These are phyloP conservation scores for Atkinsonella texensis DNA, from an alignment of 2,329 filamentous ascomycete genomes.

Conservation along the genomic window DNA sequence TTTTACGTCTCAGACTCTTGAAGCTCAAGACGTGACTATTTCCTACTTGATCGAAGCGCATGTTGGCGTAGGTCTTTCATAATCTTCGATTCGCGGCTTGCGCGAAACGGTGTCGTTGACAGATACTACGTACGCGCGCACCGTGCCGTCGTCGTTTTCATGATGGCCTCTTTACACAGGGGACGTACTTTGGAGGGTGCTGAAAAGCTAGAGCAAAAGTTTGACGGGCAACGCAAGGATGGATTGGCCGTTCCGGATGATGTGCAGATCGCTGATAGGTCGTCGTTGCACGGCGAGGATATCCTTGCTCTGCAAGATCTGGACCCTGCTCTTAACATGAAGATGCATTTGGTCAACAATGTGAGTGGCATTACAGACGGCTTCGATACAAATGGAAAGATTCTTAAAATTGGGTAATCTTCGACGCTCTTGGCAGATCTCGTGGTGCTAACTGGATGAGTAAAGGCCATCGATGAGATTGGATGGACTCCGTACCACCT, in stretches of 20 bases:
- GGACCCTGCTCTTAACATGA: conserved; percentile 50
- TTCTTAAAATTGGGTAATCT: not conserved
- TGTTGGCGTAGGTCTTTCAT: no score
- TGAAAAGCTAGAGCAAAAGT: conserved; percentile 9
- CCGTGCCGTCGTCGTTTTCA: not conserved
- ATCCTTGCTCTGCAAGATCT: conserved; percentile 44
- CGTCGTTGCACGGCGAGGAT: conserved; percentile 27
- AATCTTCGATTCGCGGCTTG: no score
- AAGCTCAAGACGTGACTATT: no score
- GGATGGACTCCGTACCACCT: conserved; percentile 47
- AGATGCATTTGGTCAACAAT: conserved; percentile 60
- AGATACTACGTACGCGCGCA: not conserved
- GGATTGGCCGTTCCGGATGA: conserved; percentile 1
- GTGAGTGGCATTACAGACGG: conserved; percentile 23
- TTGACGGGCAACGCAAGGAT: conserved; percentile 1
- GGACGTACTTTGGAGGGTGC: conserved; percentile 5
- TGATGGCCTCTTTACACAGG: not conserved
- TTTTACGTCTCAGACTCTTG: no score
- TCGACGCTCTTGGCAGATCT: not conserved
- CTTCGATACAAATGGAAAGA: not conserved
- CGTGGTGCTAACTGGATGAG: not conserved
- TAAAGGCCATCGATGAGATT: conserved; percentile 42
- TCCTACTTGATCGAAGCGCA: no score
- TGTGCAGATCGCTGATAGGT: conserved; percentile 9
- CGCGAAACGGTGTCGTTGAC: not conserved